These are phyloP conservation scores for Pyrenophora seminiperda DNA, from an alignment of 2,329 filamentous ascomycete genomes.

Conservation along the genomic window DNA sequence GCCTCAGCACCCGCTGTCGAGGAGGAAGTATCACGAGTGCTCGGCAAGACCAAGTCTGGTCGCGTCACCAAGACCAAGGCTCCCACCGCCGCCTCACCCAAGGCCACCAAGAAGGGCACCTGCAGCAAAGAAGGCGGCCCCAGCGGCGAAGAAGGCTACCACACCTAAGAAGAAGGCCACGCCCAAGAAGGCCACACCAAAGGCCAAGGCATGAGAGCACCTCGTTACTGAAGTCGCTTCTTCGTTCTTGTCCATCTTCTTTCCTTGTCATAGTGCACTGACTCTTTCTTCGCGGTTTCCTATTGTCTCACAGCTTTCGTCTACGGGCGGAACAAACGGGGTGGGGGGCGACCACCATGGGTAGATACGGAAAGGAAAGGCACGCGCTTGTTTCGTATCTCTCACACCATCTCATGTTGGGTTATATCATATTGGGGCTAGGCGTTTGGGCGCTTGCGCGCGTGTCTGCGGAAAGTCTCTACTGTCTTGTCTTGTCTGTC, in stretches of 20 bases:
- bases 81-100: slow-evolving; percentile 38
- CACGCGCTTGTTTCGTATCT: slow-evolving; percentile 22
- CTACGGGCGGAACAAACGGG: slow-evolving; percentile 9
- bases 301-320: slow-evolving; percentile 21
- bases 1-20: slow-evolving; percentile 64
- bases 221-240: slow-evolving; percentile 3
- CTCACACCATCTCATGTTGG: slow-evolving; percentile 8
- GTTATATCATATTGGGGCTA: slow-evolving; percentile 29
- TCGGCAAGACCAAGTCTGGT: slow-evolving; percentile 84
- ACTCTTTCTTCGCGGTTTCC: slow-evolving; percentile 15
- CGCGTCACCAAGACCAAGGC: slow-evolving; percentile 75
- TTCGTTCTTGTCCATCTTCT: slow-evolving; percentile 38
- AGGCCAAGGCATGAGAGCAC: slow-evolving; percentile 41
- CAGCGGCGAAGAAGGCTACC: slow-evolving; percentile 50
- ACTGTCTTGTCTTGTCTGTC: slow-evolving; percentile 1
- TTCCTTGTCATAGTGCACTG: slow-evolving; percentile 22
- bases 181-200: slow-evolving; percentile 54
- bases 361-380: slow-evolving; percentile 7
- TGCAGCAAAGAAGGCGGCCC: slow-evolving; percentile 45
- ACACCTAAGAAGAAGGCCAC: slow-evolving; percentile 56
- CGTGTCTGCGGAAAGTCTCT: background rate
- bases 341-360: slow-evolving; percentile 7
- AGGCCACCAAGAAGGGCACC: slow-evolving; percentile 45
- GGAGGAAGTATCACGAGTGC: slow-evolving; percentile 68
- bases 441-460: slow-evolving; percentile 31